Evolutionary conservation across 352 stramenopile genomes (phyloP), one percentile per base, ranked within the genome.

Genomic region (Lagenidium giganteum): DNA sequence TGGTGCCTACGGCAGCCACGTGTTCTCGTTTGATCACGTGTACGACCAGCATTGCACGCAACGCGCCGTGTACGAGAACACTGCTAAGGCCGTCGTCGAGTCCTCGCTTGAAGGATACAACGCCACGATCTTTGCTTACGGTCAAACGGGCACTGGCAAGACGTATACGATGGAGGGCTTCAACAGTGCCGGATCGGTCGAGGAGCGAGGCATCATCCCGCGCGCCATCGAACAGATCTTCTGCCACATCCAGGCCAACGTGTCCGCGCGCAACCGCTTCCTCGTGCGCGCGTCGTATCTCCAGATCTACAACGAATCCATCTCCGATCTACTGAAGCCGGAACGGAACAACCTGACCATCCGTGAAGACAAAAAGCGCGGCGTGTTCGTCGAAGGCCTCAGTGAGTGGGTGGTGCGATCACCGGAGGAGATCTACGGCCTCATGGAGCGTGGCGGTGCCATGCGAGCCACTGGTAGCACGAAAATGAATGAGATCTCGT

Each of bases 91-190:
- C 0, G 84, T 97, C 8, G 92, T 98, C 14, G 83, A 96, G 44
- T 96, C 78, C 13, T 96, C 76, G 16, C 70, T 98, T 3, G 85
- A 96, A 69, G 87, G 87, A 6, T 96, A 95, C 68, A 90, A 96
- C 52, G 87, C 88, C 8, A 96, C 85, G 16, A 93, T 96, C 37
- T 96, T 96, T 34, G 83, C 82, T 12, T 96, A 95, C 48, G 86
- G 86, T 2, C 86, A 95, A 57, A 96, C 86, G 0, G 91, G 91
- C 38, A 95, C 75, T 3, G 91, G 91, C 34, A 98, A 98, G 54
- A 98, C 91, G 25, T 95, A 95, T 66, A 98, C 97, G 1, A 99
- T 99, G 96, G 94, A 98, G 54, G 96, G 96, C 2, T 91, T 91
- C 59, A 90, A 89, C 58, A 83, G 63, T 43, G n/a, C n/a, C n/a